These are phyloP conservation scores for Alnus glutinosa DNA, from an alignment of 306 rosid species.

Conservation along the genomic window DNA sequence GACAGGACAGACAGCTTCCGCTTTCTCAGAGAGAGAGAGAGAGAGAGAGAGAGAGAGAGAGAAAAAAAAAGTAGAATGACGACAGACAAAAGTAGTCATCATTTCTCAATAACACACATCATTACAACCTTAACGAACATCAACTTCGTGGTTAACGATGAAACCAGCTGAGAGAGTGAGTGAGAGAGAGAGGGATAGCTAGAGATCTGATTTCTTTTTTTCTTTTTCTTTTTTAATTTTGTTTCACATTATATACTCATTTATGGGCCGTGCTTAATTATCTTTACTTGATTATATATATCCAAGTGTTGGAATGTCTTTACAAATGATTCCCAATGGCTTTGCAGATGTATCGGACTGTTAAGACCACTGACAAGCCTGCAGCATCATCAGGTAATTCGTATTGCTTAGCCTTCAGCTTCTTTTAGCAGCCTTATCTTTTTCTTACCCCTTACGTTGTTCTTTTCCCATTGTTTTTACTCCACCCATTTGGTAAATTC, in stretches of 20 bases:
- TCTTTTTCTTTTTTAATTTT: background rate
- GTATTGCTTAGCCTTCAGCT: slow-evolving; percentile 41
- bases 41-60: background rate
- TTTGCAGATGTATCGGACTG: slow-evolving; percentile 93
- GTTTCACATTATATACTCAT: background rate
- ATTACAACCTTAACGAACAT: slow-evolving; percentile 54
- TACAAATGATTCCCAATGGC: slow-evolving; percentile 14
- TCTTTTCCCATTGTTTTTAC: slow-evolving; percentile 17
- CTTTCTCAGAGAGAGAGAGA: slow-evolving; percentile 28
- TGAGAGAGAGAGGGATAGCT: background rate
- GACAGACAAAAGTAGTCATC: slow-evolving; percentile 59
- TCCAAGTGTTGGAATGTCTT: background rate
- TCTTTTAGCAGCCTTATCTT: slow-evolving; percentile 28
- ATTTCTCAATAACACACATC: slow-evolving; percentile 60
- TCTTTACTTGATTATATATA: background rate
- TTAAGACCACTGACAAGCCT: slow-evolving; percentile 93
- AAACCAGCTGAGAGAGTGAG: background rate
- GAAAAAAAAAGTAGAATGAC: slow-evolving; percentile 3
- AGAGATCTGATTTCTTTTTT: slow-evolving; percentile 22
- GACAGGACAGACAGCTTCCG: slow-evolving; percentile 45
- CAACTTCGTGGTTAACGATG: slow-evolving; percentile 72
- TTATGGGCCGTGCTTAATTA: background rate
- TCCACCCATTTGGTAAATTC: background rate
- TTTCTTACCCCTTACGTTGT: slow-evolving; percentile 28
- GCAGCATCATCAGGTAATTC: slow-evolving; percentile 96